These are phyloP conservation scores for Cucumis melo DNA, from an alignment of 306 rosid genomes.

Conservation along the genomic window DNA sequence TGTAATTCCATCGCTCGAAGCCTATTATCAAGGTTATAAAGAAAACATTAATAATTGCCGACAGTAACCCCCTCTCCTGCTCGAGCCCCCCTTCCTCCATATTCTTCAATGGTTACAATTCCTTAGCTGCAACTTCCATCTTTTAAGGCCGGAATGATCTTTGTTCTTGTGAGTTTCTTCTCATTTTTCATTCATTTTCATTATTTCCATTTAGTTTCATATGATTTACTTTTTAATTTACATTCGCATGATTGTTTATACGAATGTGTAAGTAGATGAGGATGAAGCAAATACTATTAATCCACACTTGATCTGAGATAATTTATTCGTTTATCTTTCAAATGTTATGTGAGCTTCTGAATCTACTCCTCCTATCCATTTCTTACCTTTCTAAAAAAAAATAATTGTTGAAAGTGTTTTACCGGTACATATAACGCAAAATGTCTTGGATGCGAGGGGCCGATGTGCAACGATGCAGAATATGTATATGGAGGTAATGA, in stretches of 20 bases:
- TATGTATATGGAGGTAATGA: background rate
- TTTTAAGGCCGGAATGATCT: background rate
- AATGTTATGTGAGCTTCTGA: background rate
- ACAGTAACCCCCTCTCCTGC: too few relatives aligned
- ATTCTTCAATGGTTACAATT: background rate
- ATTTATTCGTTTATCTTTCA: background rate
- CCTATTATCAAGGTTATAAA: too few relatives aligned
- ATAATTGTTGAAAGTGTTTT: too few relatives aligned
- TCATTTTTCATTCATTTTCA: too few relatives aligned
- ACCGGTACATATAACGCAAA: background rate
- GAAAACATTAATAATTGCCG: too few relatives aligned
- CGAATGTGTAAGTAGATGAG: background rate
- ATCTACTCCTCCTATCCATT: background rate
- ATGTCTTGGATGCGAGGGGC: background rate
- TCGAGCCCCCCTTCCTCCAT: background rate
- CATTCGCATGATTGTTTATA: background rate
- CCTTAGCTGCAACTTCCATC: background rate
- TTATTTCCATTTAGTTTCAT: too few relatives aligned
- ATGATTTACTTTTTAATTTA: background rate
- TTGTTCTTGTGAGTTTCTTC: background rate
- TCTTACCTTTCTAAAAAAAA: too few relatives aligned
- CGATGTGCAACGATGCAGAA: background rate
- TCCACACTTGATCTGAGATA: slow-evolving; percentile 12
- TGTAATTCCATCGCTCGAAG: too few relatives aligned
- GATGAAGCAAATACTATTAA: background rate